Conservation (phyloP, 2,329 filamentous ascomycete species). For the Penicillium sp. region DNA sequence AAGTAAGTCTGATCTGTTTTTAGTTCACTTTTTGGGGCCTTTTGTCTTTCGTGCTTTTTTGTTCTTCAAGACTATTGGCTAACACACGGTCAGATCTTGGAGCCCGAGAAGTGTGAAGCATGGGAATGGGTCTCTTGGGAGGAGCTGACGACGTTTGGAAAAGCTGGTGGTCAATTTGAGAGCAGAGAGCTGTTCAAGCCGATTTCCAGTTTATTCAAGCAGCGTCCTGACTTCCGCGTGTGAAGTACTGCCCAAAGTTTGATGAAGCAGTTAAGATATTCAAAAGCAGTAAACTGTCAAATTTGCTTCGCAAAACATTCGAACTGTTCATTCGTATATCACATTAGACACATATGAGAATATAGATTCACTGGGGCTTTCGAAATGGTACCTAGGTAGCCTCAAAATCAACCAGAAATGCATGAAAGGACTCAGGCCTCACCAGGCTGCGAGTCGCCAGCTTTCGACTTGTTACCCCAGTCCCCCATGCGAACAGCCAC, state of each 20-base stretch:
- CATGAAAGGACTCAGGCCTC: not conserved
- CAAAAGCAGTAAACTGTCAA: not conserved
- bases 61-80: not conserved
- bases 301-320: too few species aligned
- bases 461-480: slow-evolving; percentile 5
- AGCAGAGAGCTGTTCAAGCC: slow-evolving; percentile 49
- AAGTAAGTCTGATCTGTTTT: slow-evolving; percentile 46
- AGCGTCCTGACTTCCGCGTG: slow-evolving; percentile 34
- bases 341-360: too few species aligned
- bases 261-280: too few species aligned
- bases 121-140: slow-evolving; percentile 59
- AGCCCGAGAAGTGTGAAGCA: slow-evolving; percentile 56
- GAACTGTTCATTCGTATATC: too few species aligned
- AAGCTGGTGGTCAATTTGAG: slow-evolving; percentile 29
- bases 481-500: slow-evolving; percentile 13
- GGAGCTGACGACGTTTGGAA: slow-evolving; percentile 43
- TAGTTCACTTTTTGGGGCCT: not conserved
- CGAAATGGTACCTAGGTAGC: too few species aligned
- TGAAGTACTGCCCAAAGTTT: not conserved
- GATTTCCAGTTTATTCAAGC: slow-evolving; percentile 47
- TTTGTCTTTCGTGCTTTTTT: not conserved
- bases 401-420: too few species aligned
- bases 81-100: slow-evolving; percentile 29
- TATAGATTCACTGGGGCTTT: too few species aligned
- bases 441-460: not conserved